Percentiles rank a stretch among this genome's conserved stretches.
Evolutionary conservation across 306 rosid genomes (phyloP).

Genomic region (Herpetospermum pedunculosum): DNA sequence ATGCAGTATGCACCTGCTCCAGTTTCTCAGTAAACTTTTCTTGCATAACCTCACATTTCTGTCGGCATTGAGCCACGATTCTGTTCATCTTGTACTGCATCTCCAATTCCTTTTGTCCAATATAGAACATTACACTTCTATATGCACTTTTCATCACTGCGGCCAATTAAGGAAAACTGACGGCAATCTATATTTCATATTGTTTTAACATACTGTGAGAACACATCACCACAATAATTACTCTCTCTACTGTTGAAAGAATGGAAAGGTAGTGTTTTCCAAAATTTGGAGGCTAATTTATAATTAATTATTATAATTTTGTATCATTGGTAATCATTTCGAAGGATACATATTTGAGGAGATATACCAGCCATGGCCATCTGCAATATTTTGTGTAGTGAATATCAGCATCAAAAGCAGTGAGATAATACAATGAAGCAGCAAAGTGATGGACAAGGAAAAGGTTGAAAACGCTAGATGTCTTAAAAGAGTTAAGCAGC

Average conservation of each 20-base stretch:
- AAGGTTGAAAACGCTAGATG: background rate
- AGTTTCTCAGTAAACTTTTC: conserved; percentile 83
- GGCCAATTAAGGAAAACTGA: conserved; percentile 34
- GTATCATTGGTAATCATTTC: background rate
- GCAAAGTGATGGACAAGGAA: background rate
- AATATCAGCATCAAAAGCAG: conserved; percentile 18
- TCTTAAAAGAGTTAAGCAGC: background rate
- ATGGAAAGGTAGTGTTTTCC: background rate
- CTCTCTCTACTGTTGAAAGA: background rate
- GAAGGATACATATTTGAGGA: conserved; percentile 96
- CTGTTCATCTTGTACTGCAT: conserved; percentile 84
- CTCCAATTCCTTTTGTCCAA: conserved; percentile 91
- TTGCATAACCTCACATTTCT: conserved; percentile 90
- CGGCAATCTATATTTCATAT: background rate
- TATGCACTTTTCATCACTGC: conserved; percentile 88
- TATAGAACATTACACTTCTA: conserved; percentile 86
- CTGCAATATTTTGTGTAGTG: conserved; percentile 38
- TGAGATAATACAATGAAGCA: background rate
- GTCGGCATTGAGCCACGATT: conserved; percentile 74
- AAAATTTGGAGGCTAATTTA: background rate
- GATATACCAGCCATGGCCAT: conserved; percentile 89
- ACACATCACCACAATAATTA: background rate
- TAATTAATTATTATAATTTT: background rate
- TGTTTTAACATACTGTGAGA: background rate
- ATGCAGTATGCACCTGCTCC: conserved; percentile 81